Evolutionary conservation across 495 filamentous ascomycete species (phyloP).

Genomic region (Lophium mytilinum): DNA sequence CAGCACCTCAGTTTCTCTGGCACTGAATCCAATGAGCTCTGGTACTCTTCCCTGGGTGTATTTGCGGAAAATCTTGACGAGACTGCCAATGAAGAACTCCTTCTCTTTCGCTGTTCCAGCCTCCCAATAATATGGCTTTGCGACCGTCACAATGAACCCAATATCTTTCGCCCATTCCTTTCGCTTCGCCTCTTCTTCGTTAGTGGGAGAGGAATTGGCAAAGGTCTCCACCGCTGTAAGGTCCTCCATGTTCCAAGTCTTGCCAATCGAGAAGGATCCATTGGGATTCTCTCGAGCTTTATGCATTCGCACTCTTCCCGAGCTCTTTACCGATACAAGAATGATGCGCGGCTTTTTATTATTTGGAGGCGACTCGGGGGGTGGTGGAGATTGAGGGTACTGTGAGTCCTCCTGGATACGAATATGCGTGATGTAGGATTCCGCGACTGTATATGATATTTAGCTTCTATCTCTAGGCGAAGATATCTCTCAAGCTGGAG

Average conservation of each 20-base stretch:
- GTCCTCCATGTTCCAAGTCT: slow-evolving; percentile 94
- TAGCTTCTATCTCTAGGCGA: background rate
- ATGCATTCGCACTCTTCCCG: slow-evolving; percentile 87
- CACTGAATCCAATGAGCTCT: slow-evolving; percentile 71
- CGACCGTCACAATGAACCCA: slow-evolving; percentile 82
- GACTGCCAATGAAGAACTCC: slow-evolving; percentile 91
- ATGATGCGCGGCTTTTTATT: slow-evolving; percentile 86
- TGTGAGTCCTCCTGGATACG: slow-evolving; percentile 75
- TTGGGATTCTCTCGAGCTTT: slow-evolving; percentile 94
- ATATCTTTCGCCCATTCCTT: slow-evolving; percentile 69
- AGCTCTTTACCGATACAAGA: slow-evolving; percentile 83
- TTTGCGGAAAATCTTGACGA: slow-evolving; percentile 92
- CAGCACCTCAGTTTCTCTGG: slow-evolving; percentile 65
- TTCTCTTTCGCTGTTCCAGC: slow-evolving; percentile 87
- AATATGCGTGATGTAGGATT: slow-evolving; percentile 98
- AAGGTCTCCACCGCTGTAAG: slow-evolving; percentile 73
- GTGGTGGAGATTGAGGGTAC: slow-evolving; percentile 78
- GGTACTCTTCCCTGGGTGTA: slow-evolving; percentile 86
- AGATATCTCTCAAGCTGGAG: background rate
- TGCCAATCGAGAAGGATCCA: slow-evolving; percentile 91
- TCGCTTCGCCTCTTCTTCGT: slow-evolving; percentile 52
- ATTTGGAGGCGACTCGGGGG: slow-evolving; percentile 56
- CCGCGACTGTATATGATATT: slow-evolving; percentile 50
- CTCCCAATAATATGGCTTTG: slow-evolving; percentile 97
- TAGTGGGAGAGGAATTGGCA: slow-evolving; percentile 43